These are phyloP conservation scores for Gnetum montanum DNA, from an alignment of 75 land plant species.

Conservation along the genomic window DNA sequence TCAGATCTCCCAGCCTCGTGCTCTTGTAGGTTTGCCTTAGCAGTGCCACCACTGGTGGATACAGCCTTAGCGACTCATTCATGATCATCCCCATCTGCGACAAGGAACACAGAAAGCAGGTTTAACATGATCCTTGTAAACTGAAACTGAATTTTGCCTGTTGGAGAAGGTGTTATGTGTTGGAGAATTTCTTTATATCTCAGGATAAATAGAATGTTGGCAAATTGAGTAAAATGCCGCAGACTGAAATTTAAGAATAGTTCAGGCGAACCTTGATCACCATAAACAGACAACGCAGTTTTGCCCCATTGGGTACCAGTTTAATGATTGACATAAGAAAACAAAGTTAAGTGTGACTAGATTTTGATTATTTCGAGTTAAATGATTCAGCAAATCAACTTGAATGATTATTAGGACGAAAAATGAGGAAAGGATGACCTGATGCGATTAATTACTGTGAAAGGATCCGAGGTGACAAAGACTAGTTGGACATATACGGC, in stretches of 20 bases:
- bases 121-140: not conserved
- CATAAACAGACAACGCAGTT: too few relatives aligned
- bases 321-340: too few relatives aligned
- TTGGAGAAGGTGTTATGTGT: not conserved
- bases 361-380: too few relatives aligned
- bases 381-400: too few relatives aligned
- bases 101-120: not conserved
- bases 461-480: too few relatives aligned
- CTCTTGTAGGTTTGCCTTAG: slow-evolving; percentile 7
- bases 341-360: too few relatives aligned
- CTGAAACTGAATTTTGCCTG: not conserved
- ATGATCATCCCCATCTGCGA: slow-evolving; percentile 23
- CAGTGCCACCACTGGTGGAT: slow-evolving; percentile 15
- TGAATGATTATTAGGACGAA: too few relatives aligned
- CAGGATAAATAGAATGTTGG: not conserved
- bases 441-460: too few relatives aligned
- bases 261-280: too few relatives aligned
- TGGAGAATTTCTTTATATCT: not conserved
- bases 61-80: slow-evolving; percentile 24
- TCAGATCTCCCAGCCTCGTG: slow-evolving; percentile 9
- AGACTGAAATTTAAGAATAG: not conserved
- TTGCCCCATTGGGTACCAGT: too few relatives aligned
- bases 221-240: not conserved
- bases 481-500: too few relatives aligned
- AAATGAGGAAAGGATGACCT: too few relatives aligned